phyloP scores from a whole-genome alignment of 345 rosid genomes.

The Aurinia saxatilis region DNA sequence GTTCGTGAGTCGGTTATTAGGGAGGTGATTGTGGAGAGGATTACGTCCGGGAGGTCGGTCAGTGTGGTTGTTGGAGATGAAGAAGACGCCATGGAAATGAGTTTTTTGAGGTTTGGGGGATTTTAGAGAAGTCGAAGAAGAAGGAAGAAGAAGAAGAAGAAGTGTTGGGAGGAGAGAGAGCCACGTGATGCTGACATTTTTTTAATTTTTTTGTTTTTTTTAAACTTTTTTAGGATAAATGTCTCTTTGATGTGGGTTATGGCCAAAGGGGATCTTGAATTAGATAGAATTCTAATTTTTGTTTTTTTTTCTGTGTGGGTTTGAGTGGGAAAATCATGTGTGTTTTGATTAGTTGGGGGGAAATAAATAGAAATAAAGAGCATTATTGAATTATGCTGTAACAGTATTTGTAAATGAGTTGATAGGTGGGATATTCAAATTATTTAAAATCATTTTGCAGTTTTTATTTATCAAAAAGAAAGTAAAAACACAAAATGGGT shows the following conservation, averaged over 20 bases:
- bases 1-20: slow-evolving; percentile 54
- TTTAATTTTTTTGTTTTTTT: neutral
- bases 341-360: neutral
- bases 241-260: slow-evolving; percentile 13
- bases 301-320: neutral
- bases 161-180: slow-evolving; percentile 24
- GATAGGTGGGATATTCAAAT: too few relatives aligned
- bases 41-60: slow-evolving; percentile 65
- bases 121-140: neutral
- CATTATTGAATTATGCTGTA: too few relatives aligned
- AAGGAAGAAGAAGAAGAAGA: slow-evolving; percentile 9
- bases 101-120: neutral
- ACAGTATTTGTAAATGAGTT: too few relatives aligned
- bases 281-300: neutral
- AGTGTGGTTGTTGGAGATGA: slow-evolving; percentile 25
- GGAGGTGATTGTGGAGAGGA: slow-evolving; percentile 46
- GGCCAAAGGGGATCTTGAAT: slow-evolving; percentile 13
- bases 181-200: slow-evolving; percentile 30
- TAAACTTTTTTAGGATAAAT: neutral
- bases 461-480: too few relatives aligned
- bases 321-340: neutral
- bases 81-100: slow-evolving; percentile 1
- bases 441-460: too few relatives aligned
- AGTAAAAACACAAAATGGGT: too few relatives aligned
- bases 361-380: too few relatives aligned